Conservation (phyloP, 164 flowering plant genomes). For the Brasenia schreberi region DNA sequence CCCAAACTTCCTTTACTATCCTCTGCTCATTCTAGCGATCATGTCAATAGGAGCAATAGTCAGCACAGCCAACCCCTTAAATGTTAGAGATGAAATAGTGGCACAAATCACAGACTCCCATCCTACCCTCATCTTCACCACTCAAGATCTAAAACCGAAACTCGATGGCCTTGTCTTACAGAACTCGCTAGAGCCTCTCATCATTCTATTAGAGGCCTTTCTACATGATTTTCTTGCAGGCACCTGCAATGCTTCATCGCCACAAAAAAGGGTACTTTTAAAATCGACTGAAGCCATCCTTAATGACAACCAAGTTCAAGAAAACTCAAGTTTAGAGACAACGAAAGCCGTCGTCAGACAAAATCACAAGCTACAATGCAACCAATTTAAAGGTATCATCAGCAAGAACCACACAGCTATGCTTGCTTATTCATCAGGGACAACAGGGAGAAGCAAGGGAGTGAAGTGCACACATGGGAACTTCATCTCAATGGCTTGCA, state of each 20-base stretch:
- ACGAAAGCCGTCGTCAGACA: not conserved
- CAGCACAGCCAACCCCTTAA: slow-evolving; percentile 18
- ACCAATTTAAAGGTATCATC: not conserved
- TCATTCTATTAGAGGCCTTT: slow-evolving; percentile 6
- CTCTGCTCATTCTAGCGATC: slow-evolving; percentile 12
- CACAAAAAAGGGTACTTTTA: not conserved
- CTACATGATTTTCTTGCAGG: slow-evolving; percentile 2
- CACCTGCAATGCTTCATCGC: not conserved
- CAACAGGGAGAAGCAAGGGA: slow-evolving; percentile 22
- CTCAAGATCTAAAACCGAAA: slow-evolving; percentile 11
- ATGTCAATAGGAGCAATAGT: slow-evolving; percentile 17
- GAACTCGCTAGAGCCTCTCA: not conserved
- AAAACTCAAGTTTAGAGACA: too few relatives aligned
- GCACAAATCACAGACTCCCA: slow-evolving; percentile 13
- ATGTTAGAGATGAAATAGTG: slow-evolving; percentile 11
- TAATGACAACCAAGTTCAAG: too few relatives aligned
- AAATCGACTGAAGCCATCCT: too few relatives aligned
- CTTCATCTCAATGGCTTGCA: slow-evolving; percentile 12
- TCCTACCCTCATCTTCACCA: slow-evolving; percentile 12
- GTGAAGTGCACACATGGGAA: slow-evolving; percentile 17
- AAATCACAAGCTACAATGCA: not conserved
- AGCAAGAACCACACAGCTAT: slow-evolving; percentile 13
- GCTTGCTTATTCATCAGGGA: slow-evolving; percentile 23
- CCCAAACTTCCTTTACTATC: slow-evolving; percentile 15
- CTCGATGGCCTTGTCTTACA: slow-evolving; percentile 6